Percentiles rank a stretch among this genome's conserved stretches.
Conservation (phyloP, 768 basidiomycete species). For the Gymnopilus dilepis region DNA sequence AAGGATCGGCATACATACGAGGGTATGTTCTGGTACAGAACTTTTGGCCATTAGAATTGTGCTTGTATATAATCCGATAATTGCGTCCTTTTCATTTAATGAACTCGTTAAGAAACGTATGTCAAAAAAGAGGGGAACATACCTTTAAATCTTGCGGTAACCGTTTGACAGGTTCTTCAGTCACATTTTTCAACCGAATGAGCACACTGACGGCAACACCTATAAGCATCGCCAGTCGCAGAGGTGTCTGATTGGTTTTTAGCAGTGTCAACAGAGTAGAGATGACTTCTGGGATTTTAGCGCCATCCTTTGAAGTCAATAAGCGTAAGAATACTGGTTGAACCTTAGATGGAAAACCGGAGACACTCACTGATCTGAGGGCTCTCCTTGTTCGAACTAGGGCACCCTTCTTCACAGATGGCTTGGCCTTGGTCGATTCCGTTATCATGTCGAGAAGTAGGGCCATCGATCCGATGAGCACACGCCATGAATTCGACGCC, state of each 20-base stretch:
- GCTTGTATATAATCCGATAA: slow-evolving; percentile 63
- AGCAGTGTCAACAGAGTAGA: slow-evolving; percentile 54
- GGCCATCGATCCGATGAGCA: slow-evolving; percentile 62
- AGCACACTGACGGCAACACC: slow-evolving; percentile 75
- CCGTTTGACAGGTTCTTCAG: slow-evolving; percentile 45
- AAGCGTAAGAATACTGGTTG: slow-evolving; percentile 5
- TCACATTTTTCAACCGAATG: slow-evolving; percentile 65
- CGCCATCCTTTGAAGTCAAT: slow-evolving; percentile 36
- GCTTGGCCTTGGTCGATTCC: slow-evolving; percentile 56
- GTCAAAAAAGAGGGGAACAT: slow-evolving; percentile 9
- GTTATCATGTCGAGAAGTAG: slow-evolving; percentile 65
- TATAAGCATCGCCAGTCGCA: slow-evolving; percentile 55
- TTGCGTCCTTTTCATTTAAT: slow-evolving; percentile 52
- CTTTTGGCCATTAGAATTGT: slow-evolving; percentile 72
- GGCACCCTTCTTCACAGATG: slow-evolving; percentile 63
- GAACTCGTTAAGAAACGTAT: background rate
- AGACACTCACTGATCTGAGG: slow-evolving; percentile 60
- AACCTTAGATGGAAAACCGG: background rate
- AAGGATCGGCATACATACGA: slow-evolving; percentile 44
- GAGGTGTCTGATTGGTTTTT: slow-evolving; percentile 51
- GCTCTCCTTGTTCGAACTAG: slow-evolving; percentile 68
- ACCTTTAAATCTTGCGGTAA: slow-evolving; percentile 56
- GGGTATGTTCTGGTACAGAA: slow-evolving; percentile 60
- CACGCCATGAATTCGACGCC: slow-evolving; percentile 52
- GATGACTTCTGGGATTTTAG: slow-evolving; percentile 55